Evolutionary conservation across 768 basidiomycete genomes (phyloP), one percentile per base, ranked within the genome.

Genomic region (Strobilomyces confusus): DNA sequence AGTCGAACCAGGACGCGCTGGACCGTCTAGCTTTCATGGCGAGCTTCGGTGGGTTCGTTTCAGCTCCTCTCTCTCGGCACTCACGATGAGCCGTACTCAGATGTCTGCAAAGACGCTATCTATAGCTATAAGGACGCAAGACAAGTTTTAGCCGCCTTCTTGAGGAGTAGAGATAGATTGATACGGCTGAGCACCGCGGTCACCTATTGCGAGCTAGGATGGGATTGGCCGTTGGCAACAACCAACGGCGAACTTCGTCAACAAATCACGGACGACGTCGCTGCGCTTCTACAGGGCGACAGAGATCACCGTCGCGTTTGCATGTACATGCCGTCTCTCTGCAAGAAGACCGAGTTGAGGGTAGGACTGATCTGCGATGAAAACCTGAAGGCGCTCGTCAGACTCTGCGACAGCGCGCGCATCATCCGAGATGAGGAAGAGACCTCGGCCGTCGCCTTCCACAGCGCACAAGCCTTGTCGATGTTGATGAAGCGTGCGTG

Each of bases 1-100:
- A 56, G 25, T 54, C 58, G 3, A 60, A 58, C 33, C 26, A 64
- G 37, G 63, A 69, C 1, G 49, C 45, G 2, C 48, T 70, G 5
- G 67, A 70, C 20, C 64, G 63, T 14, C 49, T 69, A 9, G 59
- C 66, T 2, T 67, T 70, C 48, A 64, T 70, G 62, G 59, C 64
- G 3, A 60, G 54, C 47, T 69, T 70, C n/a, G 52, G 68, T 69
- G 26, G 19, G 63, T 50, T 40, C 4, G 9, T 15, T 23, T 9
- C 14, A 17, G 15, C n/a, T n/a, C 20, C 6, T 44, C 11, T 0
- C 7, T 9, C 5, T 23, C n/a, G 4, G 29, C 25, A 9, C 13
- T 38, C 12, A 25, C 40, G 37, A 62, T 17, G 38, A 33, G 22
- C 1, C 9, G 11, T 33, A 7, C 11, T 34, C 32, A 69, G 68